Evolutionary conservation across 768 basidiomycete genomes (phyloP), one percentile per base, ranked within the genome.

Genomic region (Aureoboletus auriporus): DNA sequence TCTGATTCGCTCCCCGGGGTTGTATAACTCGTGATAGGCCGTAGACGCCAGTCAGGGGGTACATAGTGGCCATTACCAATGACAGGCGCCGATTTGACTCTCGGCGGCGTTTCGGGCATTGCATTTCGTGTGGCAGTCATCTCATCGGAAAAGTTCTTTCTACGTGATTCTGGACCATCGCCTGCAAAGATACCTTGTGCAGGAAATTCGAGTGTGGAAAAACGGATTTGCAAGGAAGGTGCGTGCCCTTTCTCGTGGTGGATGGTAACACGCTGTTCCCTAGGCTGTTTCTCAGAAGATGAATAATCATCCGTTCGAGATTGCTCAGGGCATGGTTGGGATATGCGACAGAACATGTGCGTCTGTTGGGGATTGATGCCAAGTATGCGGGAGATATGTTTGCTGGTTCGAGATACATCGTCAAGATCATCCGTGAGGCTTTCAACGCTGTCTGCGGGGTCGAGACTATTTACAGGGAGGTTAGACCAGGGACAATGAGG

Each of bases 261-360:
- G 16, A 83, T 65, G 1, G 79, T 83, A 5, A 84, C 83, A 0
- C 76, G 75, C 42, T 75, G 69, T 5, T 59, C 50, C n/a, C 40
- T 35, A 17, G 11, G 12, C 20, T 23, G 50, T 13, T 55, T 55
- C 45, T 55, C 46, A 10, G 33, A 12, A 2, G 26, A 20, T 5
- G 53, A 44, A 53, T 10, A 34, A 38, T 42, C 33, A 28, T 44
- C 44, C 36, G 30, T 8, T 54, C 28, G 47, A 23, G 49, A 40
- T 35, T 44, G 49, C 41, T 54, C 51, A 39, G 52, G 29, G 62
- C 55, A 72, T 9, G 67, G 67, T 13, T 75, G 79, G 0, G 80
- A 70, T n/a, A 83, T 57, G 53, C 75, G 75, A 17, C 67, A 75
- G 64, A 85, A 81, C 16, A 76, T 76, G 56, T 73, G 79, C 46